phyloP scores from a whole-genome alignment of 495 filamentous ascomycete species.

The Neurospora sp. region DNA sequence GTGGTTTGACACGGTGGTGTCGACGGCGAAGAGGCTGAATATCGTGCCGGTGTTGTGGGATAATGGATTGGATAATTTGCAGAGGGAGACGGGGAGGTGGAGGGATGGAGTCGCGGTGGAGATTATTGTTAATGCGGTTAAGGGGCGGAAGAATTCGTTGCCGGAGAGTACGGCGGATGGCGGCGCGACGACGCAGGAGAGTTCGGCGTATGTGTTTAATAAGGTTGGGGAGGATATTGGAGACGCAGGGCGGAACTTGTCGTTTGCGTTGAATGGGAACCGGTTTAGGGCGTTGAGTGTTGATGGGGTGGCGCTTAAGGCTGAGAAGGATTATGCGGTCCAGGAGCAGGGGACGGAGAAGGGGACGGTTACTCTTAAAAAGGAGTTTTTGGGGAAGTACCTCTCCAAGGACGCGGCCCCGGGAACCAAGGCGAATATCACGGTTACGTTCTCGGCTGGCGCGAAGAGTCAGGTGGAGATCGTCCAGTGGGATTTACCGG shows the following conservation, averaged over 20 bases:
- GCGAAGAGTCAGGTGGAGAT: slow-evolving; percentile 35
- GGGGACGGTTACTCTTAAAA: slow-evolving; percentile 35
- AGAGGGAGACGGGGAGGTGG: slow-evolving; percentile 37
- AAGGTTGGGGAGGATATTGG: slow-evolving; percentile 35
- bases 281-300: slow-evolving; percentile 35
- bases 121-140: slow-evolving; percentile 35
- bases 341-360: slow-evolving; percentile 19
- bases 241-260: slow-evolving; percentile 21
- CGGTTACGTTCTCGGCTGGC: slow-evolving; percentile 42
- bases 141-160: slow-evolving; percentile 39
- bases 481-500: slow-evolving; percentile 41
- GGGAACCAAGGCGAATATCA: slow-evolving; percentile 40
- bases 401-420: slow-evolving; percentile 26
- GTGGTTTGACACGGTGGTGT: slow-evolving; percentile 44
- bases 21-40: slow-evolving; percentile 33
- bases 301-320: slow-evolving; percentile 20
- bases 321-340: slow-evolving; percentile 36
- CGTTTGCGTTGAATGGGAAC: slow-evolving; percentile 47
- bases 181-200: slow-evolving; percentile 31
- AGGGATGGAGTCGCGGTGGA: slow-evolving; percentile 37
- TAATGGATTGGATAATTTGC: slow-evolving; percentile 40
- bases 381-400: slow-evolving; percentile 36
- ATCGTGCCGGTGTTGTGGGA: slow-evolving; percentile 48
- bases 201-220: slow-evolving; percentile 46
- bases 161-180: slow-evolving; percentile 43